These are phyloP conservation scores for Pythium myriotylum DNA, from an alignment of 352 stramenopile genomes.

Conservation along the genomic window DNA sequence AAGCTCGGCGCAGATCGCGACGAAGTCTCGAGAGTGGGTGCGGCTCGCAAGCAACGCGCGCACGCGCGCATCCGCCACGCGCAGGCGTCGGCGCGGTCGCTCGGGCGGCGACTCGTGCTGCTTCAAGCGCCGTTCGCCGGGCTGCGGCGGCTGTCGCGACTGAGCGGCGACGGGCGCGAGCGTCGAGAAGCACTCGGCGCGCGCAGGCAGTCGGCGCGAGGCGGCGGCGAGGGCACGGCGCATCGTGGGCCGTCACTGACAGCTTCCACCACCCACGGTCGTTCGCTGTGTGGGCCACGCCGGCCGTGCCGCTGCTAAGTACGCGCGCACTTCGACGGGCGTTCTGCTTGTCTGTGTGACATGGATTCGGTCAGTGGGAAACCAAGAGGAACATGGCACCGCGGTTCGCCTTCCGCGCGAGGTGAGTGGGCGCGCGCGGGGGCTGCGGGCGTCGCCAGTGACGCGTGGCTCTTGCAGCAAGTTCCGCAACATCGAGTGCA, in stretches of 20 bases:
- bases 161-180: not conserved
- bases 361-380: slow-evolving; percentile 7
- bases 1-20: slow-evolving; percentile 40
- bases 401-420: slow-evolving; percentile 29
- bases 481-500: slow-evolving; percentile 80
- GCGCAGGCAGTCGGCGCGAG: too few relatives aligned
- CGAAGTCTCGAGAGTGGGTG: slow-evolving; percentile 36
- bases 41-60: slow-evolving; percentile 38
- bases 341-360: slow-evolving; percentile 5
- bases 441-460: not conserved
- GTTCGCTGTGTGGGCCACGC: too few relatives aligned
- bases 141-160: not conserved
- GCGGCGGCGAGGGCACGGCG: slow-evolving; percentile 13
- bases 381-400: slow-evolving; percentile 20
- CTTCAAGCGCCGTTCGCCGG: not conserved
- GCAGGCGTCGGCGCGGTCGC: slow-evolving; percentile 15
- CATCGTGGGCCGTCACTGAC: slow-evolving; percentile 3
- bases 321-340: not conserved
- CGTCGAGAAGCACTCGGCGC: slow-evolving; percentile 5
- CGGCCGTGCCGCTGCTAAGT: too few relatives aligned
- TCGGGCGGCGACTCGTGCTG: not conserved
- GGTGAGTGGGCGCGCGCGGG: slow-evolving; percentile 3
- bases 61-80: slow-evolving; percentile 39
- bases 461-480: slow-evolving; percentile 45
- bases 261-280: too few relatives aligned